Evolutionary conservation across 2,329 filamentous ascomycete species (phyloP).

Genomic region (Alternaria dauci): DNA sequence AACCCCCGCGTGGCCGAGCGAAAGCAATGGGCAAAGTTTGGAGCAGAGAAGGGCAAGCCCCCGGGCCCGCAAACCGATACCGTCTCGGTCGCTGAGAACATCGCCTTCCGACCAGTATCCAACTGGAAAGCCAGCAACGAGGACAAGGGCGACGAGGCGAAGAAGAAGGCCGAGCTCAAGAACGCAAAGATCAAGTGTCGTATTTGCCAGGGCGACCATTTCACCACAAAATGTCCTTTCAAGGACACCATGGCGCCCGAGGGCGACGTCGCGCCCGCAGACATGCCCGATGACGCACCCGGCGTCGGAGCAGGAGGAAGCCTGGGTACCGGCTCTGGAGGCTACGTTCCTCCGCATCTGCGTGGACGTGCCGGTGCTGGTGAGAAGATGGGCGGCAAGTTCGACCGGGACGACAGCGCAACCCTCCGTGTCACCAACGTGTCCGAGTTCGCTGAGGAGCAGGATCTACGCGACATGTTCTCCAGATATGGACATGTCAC

Average conservation of each 20-base stretch:
- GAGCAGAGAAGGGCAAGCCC: conserved; percentile 83
- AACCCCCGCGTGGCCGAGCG: conserved; percentile 97
- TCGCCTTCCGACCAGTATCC: conserved; percentile 89
- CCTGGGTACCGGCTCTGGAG: conserved; percentile 73
- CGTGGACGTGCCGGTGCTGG: conserved; percentile 77
- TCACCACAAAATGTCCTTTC: conserved; percentile 98
- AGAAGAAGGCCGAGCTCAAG: conserved; percentile 76
- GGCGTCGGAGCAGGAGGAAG: conserved; percentile 58
- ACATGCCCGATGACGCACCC: conserved; percentile 58
- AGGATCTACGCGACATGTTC: conserved; percentile 96
- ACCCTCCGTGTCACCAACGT: conserved; percentile 98
- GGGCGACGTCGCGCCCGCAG: conserved; percentile 58
- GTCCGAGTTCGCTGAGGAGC: conserved; percentile 96
- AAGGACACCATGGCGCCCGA: conserved; percentile 98
- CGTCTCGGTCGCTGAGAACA: conserved; percentile 95
- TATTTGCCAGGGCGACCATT: conserved; percentile 99
- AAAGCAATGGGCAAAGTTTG: conserved; percentile 93
- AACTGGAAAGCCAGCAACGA: conserved; percentile 93
- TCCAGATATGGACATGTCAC: conserved; percentile 96
- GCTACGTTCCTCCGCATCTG: conserved; percentile 94
- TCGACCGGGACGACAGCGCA: conserved; percentile 94
- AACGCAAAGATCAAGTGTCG: conserved; percentile 99
- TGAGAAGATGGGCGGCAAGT: conserved; percentile 92
- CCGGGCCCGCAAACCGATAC: conserved; percentile 86
- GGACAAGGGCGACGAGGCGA: conserved; percentile 77